A percentile compares a stretch with the other conserved stretches of the same genome.
These are phyloP conservation scores for Ambrosia hybrid DNA, from an alignment of 140 eudicot genomes.

Conservation along the genomic window DNA sequence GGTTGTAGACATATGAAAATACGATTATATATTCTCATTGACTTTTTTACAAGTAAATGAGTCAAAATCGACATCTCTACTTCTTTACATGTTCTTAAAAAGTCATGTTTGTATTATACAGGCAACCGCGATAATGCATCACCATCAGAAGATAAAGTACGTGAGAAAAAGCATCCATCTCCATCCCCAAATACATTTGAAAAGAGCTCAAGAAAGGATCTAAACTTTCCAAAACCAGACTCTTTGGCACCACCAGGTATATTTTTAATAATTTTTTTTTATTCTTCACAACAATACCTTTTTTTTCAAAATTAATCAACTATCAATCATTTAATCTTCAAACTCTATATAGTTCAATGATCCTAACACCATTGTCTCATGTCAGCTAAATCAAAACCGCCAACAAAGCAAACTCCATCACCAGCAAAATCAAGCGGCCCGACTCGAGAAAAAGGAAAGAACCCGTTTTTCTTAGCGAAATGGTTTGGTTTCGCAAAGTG, in stretches of 20 bases:
- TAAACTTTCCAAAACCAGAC: slow-evolving; percentile 31
- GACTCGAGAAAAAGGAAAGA: slow-evolving; percentile 63
- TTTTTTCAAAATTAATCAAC: neutral
- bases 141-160: slow-evolving; percentile 26
- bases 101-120: slow-evolving; percentile 17
- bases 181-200: slow-evolving; percentile 27
- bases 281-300: too few species aligned
- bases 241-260: slow-evolving; percentile 47
- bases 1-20: too few species aligned
- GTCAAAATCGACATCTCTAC: neutral
- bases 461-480: slow-evolving; percentile 61
- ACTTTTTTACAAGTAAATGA: neutral
- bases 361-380: slow-evolving; percentile 17
- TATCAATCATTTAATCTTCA: neutral
- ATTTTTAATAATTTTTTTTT: neutral
- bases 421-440: slow-evolving; percentile 43
- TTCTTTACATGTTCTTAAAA: neutral
- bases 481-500: slow-evolving; percentile 83
- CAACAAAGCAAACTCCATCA: slow-evolving; percentile 51
- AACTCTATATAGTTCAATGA: neutral
- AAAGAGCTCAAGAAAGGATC: slow-evolving; percentile 38
- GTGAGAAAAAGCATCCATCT: too few species aligned
- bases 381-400: slow-evolving; percentile 55
- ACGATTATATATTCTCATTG: too few species aligned
- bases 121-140: slow-evolving; percentile 39